Evolutionary conservation across 768 basidiomycete species (phyloP).

Genomic region (Boletus bicolor): DNA sequence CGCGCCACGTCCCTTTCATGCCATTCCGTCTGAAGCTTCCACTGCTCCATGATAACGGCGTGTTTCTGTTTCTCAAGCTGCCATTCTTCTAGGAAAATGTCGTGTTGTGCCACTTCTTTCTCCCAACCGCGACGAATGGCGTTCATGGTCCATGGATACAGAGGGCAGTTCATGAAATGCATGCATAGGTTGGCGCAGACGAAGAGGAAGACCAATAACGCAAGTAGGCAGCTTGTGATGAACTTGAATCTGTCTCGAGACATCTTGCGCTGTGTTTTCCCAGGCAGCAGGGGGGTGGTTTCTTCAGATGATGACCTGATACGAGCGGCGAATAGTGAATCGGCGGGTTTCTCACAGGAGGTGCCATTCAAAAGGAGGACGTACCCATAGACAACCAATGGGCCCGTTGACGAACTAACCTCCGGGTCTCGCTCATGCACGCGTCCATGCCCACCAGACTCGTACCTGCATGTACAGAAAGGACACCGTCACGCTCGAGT

Average conservation of each 20-base stretch:
- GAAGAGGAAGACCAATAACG: background rate
- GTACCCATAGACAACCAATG: background rate
- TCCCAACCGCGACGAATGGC: conserved; percentile 11
- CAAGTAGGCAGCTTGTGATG: background rate
- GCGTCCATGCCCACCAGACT: background rate
- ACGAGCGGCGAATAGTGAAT: too few relatives aligned
- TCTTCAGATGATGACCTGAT: conserved; percentile 3
- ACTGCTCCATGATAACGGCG: background rate
- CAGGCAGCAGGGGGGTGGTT: conserved; percentile 6
- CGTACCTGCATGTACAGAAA: background rate
- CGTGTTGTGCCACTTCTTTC: background rate
- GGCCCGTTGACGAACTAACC: background rate
- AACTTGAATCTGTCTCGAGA: background rate
- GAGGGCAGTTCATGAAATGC: conserved; percentile 9
- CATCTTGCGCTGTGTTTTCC: background rate
- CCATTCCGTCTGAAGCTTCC: conserved; percentile 12
- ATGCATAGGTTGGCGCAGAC: background rate
- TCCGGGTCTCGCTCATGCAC: too few relatives aligned
- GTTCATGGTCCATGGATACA: conserved; percentile 10
- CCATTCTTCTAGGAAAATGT: conserved; percentile 3
- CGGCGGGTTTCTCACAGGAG: background rate
- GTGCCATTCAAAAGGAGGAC: background rate
- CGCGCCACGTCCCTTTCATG: conserved; percentile 10
- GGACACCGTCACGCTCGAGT: background rate
- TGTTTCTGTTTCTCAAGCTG: conserved; percentile 5